Percentiles rank a stretch among this genome's conserved stretches.
Conservation (phyloP, 257 asterid species). For the Nicotiana attenuata region DNA sequence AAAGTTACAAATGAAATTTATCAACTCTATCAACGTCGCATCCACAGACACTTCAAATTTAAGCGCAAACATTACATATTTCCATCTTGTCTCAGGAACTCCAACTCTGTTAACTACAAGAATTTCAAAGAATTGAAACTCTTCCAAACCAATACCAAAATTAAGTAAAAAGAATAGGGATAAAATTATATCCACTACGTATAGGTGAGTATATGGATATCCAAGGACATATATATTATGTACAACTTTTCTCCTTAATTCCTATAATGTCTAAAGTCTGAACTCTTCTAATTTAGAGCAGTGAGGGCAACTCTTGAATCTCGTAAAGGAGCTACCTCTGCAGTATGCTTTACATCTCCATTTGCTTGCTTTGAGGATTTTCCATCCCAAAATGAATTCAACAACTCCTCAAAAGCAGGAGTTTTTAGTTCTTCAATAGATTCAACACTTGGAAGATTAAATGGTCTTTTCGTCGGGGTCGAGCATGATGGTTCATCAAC, state of each 20-base stretch:
- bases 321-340: constrained; percentile 49
- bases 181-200: constrained; percentile 6
- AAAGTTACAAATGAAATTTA: neutral
- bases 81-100: neutral
- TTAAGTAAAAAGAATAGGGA: neutral
- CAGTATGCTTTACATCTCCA: constrained; percentile 61
- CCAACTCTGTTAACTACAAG: neutral
- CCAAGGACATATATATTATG: neutral
- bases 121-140: neutral
- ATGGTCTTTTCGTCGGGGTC: constrained; percentile 68
- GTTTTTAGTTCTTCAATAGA: constrained; percentile 86
- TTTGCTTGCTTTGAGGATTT: constrained; percentile 68
- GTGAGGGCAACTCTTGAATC: constrained; percentile 77
- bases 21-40: neutral
- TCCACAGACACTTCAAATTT: neutral
- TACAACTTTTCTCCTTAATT: constrained; percentile 1
- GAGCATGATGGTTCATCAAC: constrained; percentile 91
- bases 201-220: neutral
- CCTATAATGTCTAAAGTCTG: neutral
- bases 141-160: neutral
- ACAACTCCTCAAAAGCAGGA: constrained; percentile 73
- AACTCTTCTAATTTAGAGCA: constrained; percentile 42
- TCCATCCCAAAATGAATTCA: constrained; percentile 73
- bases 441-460: constrained; percentile 64
- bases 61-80: neutral